Evolutionary conservation across 2,329 filamentous ascomycete genomes (phyloP), one percentile per base, ranked within the genome.

Genomic region (Penicillium thymicola): DNA sequence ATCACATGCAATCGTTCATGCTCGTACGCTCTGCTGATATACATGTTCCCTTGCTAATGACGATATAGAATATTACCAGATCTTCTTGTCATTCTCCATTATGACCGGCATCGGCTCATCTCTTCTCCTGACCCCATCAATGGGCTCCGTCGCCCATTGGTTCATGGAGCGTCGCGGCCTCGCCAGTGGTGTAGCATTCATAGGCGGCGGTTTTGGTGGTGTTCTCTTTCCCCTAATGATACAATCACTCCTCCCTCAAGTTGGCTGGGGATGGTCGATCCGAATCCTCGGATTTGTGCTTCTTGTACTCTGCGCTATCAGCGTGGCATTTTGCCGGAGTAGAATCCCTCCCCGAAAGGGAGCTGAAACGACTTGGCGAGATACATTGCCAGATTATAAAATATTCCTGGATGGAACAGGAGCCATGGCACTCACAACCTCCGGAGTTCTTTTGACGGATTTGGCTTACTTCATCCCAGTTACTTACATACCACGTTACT

Each of bases 261-360:
- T 71, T 32, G 70, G 73, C 13, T 75, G 69, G 59, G 66, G 60
- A 5, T 75, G 71, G 71, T 63, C 71, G 1, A 64, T 72, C 2
- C 71, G 76, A 0, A 71, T 78, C 37, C 58, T 79, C 4, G 75
- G 69, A 1, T 74, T 78, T 21, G 25, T 49, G 8, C 18, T 49
- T 14, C n/a, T 49, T 41, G 25, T 40, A 11, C 47, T 49, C 6
- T 40, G 47, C 27, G 8, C 34, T 38, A 28, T 40, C n/a, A 49
- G 46, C 13, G 30, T 45, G 28, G 18, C 28, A 32, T 45, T 32
- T 5, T 45, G 43, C 18, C 43, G 28, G 16, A 34, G 28, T 13
- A 32, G 43, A 23, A 23, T 45, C 8, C 43, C 43, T 23, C 18
- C 18, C 11, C n/a, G 28, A 8, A 45, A 32, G 32, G 28, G 43